Percentiles rank a stretch among this genome's conserved stretches.
These are phyloP conservation scores for Helenozyma rhizophorensis DNA, from an alignment of 805 yeast species.

Conservation along the genomic window DNA sequence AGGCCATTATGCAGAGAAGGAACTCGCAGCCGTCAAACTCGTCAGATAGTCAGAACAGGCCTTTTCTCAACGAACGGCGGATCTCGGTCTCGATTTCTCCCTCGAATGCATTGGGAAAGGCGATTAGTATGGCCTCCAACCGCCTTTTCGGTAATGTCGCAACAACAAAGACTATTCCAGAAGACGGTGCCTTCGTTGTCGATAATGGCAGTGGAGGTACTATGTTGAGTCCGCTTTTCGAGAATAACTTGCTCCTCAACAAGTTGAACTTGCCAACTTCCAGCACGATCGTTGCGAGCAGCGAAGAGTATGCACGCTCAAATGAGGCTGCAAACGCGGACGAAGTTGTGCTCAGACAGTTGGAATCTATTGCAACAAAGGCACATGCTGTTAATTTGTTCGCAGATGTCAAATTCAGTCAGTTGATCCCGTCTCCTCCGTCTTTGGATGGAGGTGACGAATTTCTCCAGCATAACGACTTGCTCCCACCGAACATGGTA, in stretches of 20 bases:
- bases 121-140: conserved; percentile 82
- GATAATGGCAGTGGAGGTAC: neutral
- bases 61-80: conserved; percentile 60
- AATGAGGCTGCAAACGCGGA: conserved; percentile 17
- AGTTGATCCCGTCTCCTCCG: conserved; percentile 73
- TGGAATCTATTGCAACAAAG: conserved; percentile 81
- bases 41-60: conserved; percentile 51
- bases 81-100: conserved; percentile 72
- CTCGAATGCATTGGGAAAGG: conserved; percentile 83
- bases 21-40: conserved; percentile 44
- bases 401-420: conserved; percentile 88
- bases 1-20: conserved; percentile 19
- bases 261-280: conserved; percentile 30
- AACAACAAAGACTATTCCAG: conserved; percentile 9
- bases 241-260: conserved; percentile 32
- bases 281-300: conserved; percentile 20
- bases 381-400: conserved; percentile 84
- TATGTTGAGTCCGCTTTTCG: conserved; percentile 17
- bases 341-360: conserved; percentile 36
- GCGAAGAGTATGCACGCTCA: conserved; percentile 15
- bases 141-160: conserved; percentile 62
- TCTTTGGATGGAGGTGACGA: conserved; percentile 41
- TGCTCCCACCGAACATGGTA: conserved; percentile 54
- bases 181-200: neutral
- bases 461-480: conserved; percentile 33